phyloP scores from a whole-genome alignment of 805 yeast species.

The Saccharomycopsis sp. region DNA sequence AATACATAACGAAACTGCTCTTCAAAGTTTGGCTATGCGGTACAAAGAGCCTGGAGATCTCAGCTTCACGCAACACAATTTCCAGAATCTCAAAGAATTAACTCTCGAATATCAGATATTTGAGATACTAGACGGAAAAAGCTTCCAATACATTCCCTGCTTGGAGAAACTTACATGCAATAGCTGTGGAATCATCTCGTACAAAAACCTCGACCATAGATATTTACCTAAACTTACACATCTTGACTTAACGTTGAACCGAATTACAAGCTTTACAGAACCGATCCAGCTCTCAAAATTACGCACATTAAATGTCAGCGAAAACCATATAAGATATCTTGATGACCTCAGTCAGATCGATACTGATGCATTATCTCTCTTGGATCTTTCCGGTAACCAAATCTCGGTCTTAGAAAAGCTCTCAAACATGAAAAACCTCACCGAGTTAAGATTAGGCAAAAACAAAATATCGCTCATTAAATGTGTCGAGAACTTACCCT shows the following conservation, averaged over 20 bases:
- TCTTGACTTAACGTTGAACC: not conserved
- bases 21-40: not conserved
- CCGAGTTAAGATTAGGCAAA: not conserved
- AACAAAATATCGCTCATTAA: not conserved
- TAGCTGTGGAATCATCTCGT: not conserved
- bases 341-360: not conserved
- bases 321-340: not conserved
- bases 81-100: not conserved
- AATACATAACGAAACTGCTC: not conserved
- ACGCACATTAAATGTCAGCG: not conserved
- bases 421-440: not conserved
- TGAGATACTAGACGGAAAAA: not conserved
- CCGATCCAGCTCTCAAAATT: not conserved
- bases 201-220: not conserved
- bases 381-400: not conserved
- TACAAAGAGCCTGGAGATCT: not conserved
- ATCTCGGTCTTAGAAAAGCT: not conserved
- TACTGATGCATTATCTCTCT: not conserved
- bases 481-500: not conserved
- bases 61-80: not conserved
- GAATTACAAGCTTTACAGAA: not conserved
- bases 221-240: not conserved
- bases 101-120: not conserved
- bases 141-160: not conserved
- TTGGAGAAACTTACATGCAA: not conserved